phyloP scores from a whole-genome alignment of 2,329 filamentous ascomycete genomes.

The Stylonectria norvegica region DNA sequence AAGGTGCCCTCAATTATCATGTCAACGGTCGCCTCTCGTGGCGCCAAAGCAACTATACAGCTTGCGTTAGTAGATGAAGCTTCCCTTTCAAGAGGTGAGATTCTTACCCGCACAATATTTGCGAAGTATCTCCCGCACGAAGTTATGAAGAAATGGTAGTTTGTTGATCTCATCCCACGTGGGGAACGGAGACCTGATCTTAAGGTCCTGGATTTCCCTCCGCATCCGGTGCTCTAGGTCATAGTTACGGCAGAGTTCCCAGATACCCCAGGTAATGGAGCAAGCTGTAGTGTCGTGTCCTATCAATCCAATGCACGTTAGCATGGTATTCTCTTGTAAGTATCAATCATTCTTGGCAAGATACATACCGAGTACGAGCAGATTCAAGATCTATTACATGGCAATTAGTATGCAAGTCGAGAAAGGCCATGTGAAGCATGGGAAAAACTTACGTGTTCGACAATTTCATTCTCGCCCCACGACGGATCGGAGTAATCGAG shows the following conservation, averaged over 20 bases:
- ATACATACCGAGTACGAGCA: slow-evolving; percentile 38
- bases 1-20: slow-evolving; percentile 33
- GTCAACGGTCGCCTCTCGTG: slow-evolving; percentile 33
- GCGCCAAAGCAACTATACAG: slow-evolving; percentile 31
- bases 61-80: slow-evolving; percentile 2
- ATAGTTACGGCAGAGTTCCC: slow-evolving; percentile 36
- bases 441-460: slow-evolving; percentile 23
- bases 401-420: slow-evolving; percentile 19
- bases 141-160: slow-evolving; percentile 38
- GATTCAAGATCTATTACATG: slow-evolving; percentile 40
- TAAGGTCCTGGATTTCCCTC: slow-evolving; percentile 31
- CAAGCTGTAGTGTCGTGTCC: slow-evolving; percentile 44
- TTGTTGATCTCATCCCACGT: slow-evolving; percentile 27
- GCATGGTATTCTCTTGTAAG: not conserved
- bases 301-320: not conserved
- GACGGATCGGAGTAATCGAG: slow-evolving; percentile 27
- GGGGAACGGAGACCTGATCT: slow-evolving; percentile 5
- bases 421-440: not conserved
- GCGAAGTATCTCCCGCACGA: slow-evolving; percentile 43
- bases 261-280: slow-evolving; percentile 40
- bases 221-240: slow-evolving; percentile 38
- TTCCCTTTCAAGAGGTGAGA: no score
- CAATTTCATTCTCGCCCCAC: slow-evolving; percentile 26
- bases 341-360: not conserved
- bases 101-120: slow-evolving; percentile 36